Evolutionary conservation across 2,329 filamentous ascomycete species (phyloP).

Genomic region (Clonostachys rosea): DNA sequence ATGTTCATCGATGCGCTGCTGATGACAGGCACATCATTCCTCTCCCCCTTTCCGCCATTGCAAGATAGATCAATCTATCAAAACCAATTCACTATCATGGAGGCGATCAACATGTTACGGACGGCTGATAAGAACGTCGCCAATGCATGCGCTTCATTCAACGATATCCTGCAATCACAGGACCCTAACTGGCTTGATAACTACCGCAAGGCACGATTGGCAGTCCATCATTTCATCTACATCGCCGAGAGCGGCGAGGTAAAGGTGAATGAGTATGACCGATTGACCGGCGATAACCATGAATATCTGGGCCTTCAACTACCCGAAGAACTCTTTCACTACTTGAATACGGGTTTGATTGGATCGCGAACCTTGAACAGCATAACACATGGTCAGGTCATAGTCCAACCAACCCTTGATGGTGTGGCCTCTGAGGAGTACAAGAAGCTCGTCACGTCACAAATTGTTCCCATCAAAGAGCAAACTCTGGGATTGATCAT

Average conservation of each 20-base stretch:
- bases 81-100: slow-evolving; percentile 60
- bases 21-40: slow-evolving; percentile 76
- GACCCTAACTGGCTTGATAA: slow-evolving; percentile 77
- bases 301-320: slow-evolving; percentile 88
- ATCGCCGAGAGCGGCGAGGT: slow-evolving; percentile 75
- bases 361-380: slow-evolving; percentile 75
- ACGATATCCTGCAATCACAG: slow-evolving; percentile 69
- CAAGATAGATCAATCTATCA: slow-evolving; percentile 52
- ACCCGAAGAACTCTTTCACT: slow-evolving; percentile 86
- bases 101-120: slow-evolving; percentile 73
- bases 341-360: slow-evolving; percentile 79
- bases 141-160: slow-evolving; percentile 70
- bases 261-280: slow-evolving; percentile 66
- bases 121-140: slow-evolving; percentile 66
- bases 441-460: slow-evolving; percentile 68
- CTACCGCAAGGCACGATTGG: slow-evolving; percentile 81
- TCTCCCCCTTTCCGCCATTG: slow-evolving; percentile 75
- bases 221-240: slow-evolving; percentile 82
- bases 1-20: slow-evolving; percentile 82
- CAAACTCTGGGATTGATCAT: slow-evolving; percentile 75
- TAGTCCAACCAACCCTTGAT: slow-evolving; percentile 80
- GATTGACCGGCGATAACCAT: slow-evolving; percentile 77
- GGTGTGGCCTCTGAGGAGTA: slow-evolving; percentile 78
- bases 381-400: slow-evolving; percentile 74
- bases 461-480: slow-evolving; percentile 70